Evolutionary conservation across 768 basidiomycete genomes (phyloP).

Genomic region (Galerina sulciceps): DNA sequence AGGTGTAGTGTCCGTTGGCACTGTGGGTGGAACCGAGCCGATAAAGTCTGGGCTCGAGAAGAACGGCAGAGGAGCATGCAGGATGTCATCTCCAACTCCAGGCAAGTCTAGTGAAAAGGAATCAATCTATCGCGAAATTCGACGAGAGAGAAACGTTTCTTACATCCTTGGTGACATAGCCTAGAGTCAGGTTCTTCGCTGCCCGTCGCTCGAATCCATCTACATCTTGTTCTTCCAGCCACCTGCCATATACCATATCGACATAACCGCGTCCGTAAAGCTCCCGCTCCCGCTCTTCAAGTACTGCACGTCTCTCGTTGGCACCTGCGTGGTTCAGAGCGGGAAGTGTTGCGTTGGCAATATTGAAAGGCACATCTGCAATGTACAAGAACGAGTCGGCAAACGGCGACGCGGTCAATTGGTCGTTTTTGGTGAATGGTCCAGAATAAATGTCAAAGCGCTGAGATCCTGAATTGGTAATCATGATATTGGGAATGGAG

Average conservation of each 20-base stretch:
- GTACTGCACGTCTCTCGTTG: slow-evolving; percentile 35
- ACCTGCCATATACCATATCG: slow-evolving; percentile 50
- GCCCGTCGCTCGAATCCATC: slow-evolving; percentile 42
- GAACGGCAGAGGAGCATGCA: slow-evolving; percentile 64
- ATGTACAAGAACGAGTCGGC: slow-evolving; percentile 67
- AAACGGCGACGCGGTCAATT: slow-evolving; percentile 77
- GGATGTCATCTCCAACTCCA: slow-evolving; percentile 74
- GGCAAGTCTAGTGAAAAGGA: slow-evolving; percentile 53
- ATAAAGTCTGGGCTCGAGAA: slow-evolving; percentile 61
- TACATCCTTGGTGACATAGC: slow-evolving; percentile 78
- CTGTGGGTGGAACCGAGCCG: slow-evolving; percentile 54
- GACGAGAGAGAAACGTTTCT: slow-evolving; percentile 21
- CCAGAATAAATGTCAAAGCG: slow-evolving; percentile 73
- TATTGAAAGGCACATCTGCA: slow-evolving; percentile 49
- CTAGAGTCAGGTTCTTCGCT: slow-evolving; percentile 60
- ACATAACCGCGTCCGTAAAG: slow-evolving; percentile 55
- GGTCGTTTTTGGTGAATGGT: slow-evolving; percentile 80
- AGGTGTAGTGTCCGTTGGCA: slow-evolving; percentile 49
- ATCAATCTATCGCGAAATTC: neutral
- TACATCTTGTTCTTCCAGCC: slow-evolving; percentile 63
- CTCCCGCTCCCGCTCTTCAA: slow-evolving; percentile 40
- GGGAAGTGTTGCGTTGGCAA: slow-evolving; percentile 59
- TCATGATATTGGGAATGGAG: slow-evolving; percentile 62
- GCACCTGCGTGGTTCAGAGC: slow-evolving; percentile 53
- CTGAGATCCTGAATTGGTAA: slow-evolving; percentile 65